Percentiles rank a stretch among this genome's conserved stretches.
phyloP scores from a whole-genome alignment of 371 early-diverging fungal genomes.

The Cokeromyces recurvatus region DNA sequence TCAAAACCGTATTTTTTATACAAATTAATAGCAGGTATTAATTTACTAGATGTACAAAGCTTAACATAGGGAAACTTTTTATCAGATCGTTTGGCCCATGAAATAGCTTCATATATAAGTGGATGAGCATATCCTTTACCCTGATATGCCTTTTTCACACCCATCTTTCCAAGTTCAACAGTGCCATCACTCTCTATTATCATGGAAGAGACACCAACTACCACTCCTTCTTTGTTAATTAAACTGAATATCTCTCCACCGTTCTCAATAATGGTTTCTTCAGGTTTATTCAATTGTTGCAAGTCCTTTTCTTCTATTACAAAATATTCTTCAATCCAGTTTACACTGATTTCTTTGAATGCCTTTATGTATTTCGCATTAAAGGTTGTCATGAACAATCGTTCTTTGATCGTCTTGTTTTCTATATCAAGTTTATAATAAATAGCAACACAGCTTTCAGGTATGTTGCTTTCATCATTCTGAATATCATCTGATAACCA shows the following conservation, averaged over 20 bases:
- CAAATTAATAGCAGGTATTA: background rate
- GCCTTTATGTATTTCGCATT: conserved; percentile 3
- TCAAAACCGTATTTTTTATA: conserved; percentile 12
- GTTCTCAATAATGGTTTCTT: conserved; percentile 13
- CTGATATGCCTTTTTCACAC: conserved; percentile 6
- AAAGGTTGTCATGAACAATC: background rate
- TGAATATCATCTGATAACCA: background rate
- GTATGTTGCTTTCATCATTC: background rate
- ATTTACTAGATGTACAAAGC: background rate
- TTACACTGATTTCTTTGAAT: conserved; percentile 15
- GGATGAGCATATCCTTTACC: conserved; percentile 19
- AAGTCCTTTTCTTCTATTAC: conserved; percentile 10
- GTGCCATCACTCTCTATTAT: conserved; percentile 1
- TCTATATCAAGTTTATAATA: conserved; percentile 4
- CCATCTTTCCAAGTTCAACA: conserved; percentile 21
- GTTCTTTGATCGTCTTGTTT: background rate
- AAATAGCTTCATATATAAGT: conserved; percentile 9
- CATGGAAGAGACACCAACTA: conserved; percentile 19
- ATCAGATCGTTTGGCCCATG: conserved; percentile 7
- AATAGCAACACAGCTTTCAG: conserved; percentile 5
- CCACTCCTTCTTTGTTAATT: background rate
- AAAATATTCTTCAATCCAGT: conserved; percentile 12
- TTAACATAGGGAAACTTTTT: conserved; percentile 3
- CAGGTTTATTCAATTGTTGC: conserved; percentile 6
- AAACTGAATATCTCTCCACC: conserved; percentile 18